phyloP scores from a whole-genome alignment of 2,329 filamentous ascomycete species.

The Botrytis elliptica region DNA sequence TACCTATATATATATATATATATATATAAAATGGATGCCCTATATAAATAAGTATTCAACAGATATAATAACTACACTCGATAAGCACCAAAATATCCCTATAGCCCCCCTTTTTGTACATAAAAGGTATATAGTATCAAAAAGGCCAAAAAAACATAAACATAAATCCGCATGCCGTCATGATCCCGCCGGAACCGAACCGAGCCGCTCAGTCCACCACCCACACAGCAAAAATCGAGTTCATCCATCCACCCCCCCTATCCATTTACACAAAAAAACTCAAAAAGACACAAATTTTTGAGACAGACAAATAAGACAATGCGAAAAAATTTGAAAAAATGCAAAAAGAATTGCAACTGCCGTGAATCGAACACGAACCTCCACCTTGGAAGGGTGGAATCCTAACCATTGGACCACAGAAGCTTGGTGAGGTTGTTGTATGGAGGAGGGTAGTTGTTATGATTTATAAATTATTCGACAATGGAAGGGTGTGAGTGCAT shows the following conservation, averaged over 20 bases:
- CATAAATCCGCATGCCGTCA: background rate
- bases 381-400: constrained; percentile 23
- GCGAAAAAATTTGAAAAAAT: background rate
- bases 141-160: background rate
- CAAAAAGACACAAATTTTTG: too few species aligned
- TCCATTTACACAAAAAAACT: background rate
- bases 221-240: background rate
- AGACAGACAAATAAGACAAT: too few species aligned
- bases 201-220: background rate
- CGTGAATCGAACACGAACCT: constrained; percentile 23
- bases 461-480: fast-evolving
- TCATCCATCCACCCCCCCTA: background rate
- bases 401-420: constrained; percentile 24
- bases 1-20: too few species aligned
- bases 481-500: too few species aligned
- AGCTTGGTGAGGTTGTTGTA: background rate
- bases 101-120: background rate
- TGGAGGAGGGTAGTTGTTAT: fast-evolving
- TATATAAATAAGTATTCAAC: background rate
- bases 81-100: background rate
- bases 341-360: background rate
- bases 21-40: too few species aligned
- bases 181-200: background rate
- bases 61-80: too few species aligned
- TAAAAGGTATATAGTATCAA: background rate